Base-by-base conservation (phyloP, 768 basidiomycete genomes). In the Boletellus ananas region DNA sequence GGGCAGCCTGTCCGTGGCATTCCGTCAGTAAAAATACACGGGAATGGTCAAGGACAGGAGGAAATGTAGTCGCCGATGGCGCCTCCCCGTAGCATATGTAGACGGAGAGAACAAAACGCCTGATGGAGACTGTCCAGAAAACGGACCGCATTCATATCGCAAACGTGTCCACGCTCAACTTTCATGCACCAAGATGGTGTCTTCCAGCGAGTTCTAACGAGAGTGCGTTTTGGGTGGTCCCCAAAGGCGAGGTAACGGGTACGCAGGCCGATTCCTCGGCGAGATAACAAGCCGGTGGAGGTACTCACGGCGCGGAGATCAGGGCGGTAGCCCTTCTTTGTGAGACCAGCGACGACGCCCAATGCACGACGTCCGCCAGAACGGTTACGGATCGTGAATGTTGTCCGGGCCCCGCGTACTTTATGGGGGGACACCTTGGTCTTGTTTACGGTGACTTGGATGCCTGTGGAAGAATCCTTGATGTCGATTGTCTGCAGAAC, bases 141-240 rank as follows among this genome's bases (percentile, higher is more conserved):
- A 44, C 25, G 52, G 64, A 58, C 61, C 9, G 23, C 2, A 36
- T 75, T 59, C 70, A 65, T 92, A 70, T 92, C 83, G 89, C 89
- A 92, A 79, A 87, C 87, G 72, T 88, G 84, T 92, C 89, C 87
- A 92, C 89, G 80, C 89, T 87, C 87, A 79, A 73, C 87, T 77
- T 85, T 90, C 87, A 84, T 84, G 68, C 71, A 72, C 76, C 75
- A 70, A 69, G 63, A 62, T 40, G 72, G 78, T 69, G 69, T 59
- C 68, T 63, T 88, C 85, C 85, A 80, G 87, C 77, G 85, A 89
- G 89, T 89, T 92, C 89, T 92, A 92, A 84, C 84, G 84, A 80
- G 83, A 84, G 73, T 90, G 89, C 87, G 72, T 74, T 62, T 57
- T 35, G 27, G 37, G 43, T 33, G 37, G n/a, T 42, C 33, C 41